Base-by-base conservation (phyloP, 1,139 yeast species). In the Blastobotrys proliferans region DNA sequence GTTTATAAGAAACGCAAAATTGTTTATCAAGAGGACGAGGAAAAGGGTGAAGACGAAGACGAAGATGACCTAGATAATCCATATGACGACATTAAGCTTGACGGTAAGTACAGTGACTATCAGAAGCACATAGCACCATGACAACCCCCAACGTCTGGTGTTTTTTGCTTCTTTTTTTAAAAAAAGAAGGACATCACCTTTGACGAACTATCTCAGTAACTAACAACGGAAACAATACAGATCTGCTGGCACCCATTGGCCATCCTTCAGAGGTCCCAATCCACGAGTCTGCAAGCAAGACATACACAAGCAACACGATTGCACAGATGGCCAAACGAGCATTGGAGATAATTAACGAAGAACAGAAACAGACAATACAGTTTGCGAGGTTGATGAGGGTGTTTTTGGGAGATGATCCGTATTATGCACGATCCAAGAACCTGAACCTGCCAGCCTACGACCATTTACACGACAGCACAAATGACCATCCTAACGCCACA, bases 351-450 rank as follows among this genome's bases (percentile, higher is more conserved):
- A 83, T 92, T 43, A 90, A 84, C 57, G 74, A 77, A 35, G 97
- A 90, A 58, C 95, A 87, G 57, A 72, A 74, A 28, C 82, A 81
- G 35, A 82, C 85, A 18, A 79, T 81, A 47, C 77, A 81, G 62
- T 70, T 88, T 47, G 76, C 83, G 40, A 77, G 78, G 53, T 68
- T 90, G 38, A 72, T 90, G 64, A 86, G 83, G 50, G 80, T 84
- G 1, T 78, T 90, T 57, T 70, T 88, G 43, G 96, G 97, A 9
- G 97, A 90, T 57, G 92, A 86, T 61, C 85, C 95, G 58, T 73
- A 72, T 40, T 79, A 78, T 50, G 64, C 82, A 32, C 68, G 81
- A 31, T 47, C 88, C 76, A 79, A 76, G 28, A 77, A 77, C 45
- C 63, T 88, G 61, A 77, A 79, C 21, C 69, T 88, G 39, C 82